These are phyloP conservation scores for Russula vinacea DNA, from an alignment of 768 basidiomycete genomes.

Conservation along the genomic window DNA sequence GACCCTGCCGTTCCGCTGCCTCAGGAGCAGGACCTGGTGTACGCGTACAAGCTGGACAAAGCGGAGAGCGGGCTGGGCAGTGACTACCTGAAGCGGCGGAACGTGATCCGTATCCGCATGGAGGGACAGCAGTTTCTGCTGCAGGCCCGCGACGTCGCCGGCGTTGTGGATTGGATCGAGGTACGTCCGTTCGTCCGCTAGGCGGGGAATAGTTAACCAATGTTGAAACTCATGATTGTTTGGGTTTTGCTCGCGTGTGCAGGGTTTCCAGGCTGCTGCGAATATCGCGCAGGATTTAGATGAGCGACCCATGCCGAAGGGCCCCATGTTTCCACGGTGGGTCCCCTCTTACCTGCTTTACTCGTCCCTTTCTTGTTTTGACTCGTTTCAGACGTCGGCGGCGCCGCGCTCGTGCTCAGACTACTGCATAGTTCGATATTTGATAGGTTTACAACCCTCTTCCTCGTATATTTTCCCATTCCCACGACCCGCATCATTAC, in stretches of 20 bases:
- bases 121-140: constrained; percentile 97
- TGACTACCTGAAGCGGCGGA: constrained; percentile 89
- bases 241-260: constrained; percentile 38
- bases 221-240: not conserved
- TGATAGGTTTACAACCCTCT: not conserved
- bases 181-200: constrained; percentile 43
- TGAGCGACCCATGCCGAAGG: constrained; percentile 86
- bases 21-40: constrained; percentile 53
- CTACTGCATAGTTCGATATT: not conserved
- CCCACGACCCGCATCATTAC: not conserved
- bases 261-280: constrained; percentile 88
- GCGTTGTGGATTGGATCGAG: constrained; percentile 96
- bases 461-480: not conserved
- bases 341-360: constrained; percentile 32
- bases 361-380: not conserved
- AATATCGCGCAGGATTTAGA: constrained; percentile 93
- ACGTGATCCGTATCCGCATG: constrained; percentile 87
- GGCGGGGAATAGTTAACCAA: not conserved
- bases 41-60: constrained; percentile 76
- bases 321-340: constrained; percentile 79
- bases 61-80: constrained; percentile 94
- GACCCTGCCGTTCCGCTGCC: constrained; percentile 40
- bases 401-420: constrained; percentile 14
- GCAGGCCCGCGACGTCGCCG: constrained; percentile 78
- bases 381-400: constrained; percentile 23